A percentile compares a stretch with the other conserved stretches of the same genome.
These are phyloP conservation scores for Cicer judaicum DNA, from an alignment of 306 rosid genomes.

Conservation along the genomic window DNA sequence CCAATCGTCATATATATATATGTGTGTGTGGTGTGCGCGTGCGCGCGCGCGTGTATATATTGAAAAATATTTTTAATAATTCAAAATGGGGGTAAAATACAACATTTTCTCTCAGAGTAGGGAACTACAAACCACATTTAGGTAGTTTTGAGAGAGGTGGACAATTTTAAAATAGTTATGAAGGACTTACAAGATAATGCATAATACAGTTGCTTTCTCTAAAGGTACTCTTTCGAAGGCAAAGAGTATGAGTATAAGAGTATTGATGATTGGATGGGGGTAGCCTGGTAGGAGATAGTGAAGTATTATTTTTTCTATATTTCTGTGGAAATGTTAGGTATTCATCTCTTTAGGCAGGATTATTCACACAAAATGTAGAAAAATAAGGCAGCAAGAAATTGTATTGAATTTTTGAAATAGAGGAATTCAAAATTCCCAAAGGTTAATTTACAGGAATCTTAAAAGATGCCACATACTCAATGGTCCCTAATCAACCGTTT, in stretches of 20 bases:
- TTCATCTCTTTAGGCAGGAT: conserved; percentile 13
- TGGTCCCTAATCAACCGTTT: conserved; percentile 5
- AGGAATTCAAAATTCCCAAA: neutral
- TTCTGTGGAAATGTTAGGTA: conserved; percentile 6
- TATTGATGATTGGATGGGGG: neutral
- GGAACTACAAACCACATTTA: conserved; percentile 21
- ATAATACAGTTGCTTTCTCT: neutral
- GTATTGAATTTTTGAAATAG: neutral
- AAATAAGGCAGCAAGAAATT: neutral
- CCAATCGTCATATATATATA: neutral
- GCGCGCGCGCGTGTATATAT: neutral
- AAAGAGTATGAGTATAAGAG: conserved; percentile 13
- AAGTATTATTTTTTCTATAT: conserved; percentile 14
- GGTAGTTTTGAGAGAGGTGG: conserved; percentile 6
- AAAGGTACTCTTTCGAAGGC: conserved; percentile 9
- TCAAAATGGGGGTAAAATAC: conserved; percentile 17
- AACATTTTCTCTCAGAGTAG: neutral
- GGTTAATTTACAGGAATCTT: conserved; percentile 16
- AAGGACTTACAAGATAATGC: neutral
- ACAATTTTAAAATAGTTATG: conserved; percentile 15
- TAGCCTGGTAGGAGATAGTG: conserved; percentile 8
- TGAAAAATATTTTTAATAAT: conserved; percentile 7
- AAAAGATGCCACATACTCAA: conserved; percentile 17
- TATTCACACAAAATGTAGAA: conserved; percentile 12
- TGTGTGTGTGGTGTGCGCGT: too few relatives aligned